Conservation (phyloP, 2,329 filamentous ascomycete species). For the Colletotrichum ledebouriae region DNA sequence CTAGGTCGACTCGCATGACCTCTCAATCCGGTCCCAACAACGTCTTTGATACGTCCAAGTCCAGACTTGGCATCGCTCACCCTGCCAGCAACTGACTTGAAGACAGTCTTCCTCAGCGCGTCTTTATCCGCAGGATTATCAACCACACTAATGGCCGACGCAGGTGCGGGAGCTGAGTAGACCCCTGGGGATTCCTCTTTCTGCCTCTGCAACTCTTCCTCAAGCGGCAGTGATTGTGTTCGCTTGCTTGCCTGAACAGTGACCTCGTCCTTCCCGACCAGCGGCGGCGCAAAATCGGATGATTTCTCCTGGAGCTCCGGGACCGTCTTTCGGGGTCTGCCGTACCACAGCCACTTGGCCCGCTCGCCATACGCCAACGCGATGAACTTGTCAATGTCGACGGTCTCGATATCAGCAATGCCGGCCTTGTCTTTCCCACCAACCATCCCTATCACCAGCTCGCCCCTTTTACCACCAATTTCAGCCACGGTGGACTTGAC, state of each 20-base stretch:
- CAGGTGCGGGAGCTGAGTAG: constrained; percentile 59
- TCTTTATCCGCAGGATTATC: constrained; percentile 68
- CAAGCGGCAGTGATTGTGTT: constrained; percentile 63
- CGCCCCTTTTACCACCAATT: constrained; percentile 91
- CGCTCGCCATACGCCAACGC: constrained; percentile 84
- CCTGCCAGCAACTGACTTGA: constrained; percentile 84
- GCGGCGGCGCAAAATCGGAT: constrained; percentile 60
- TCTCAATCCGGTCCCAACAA: constrained; percentile 74
- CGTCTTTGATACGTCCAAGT: constrained; percentile 87
- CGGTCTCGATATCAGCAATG: constrained; percentile 92
- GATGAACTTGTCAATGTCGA: constrained; percentile 88
- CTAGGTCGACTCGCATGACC: constrained; percentile 69
- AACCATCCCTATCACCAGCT: constrained; percentile 96
- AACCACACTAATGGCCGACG: constrained; percentile 60
- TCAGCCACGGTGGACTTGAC: constrained; percentile 97
- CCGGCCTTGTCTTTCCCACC: constrained; percentile 87
- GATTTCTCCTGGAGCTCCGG: constrained; percentile 62
- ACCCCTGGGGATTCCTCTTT: constrained; percentile 61
- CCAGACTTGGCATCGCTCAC: constrained; percentile 86
- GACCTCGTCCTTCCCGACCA: constrained; percentile 70
- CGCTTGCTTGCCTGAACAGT: constrained; percentile 59
- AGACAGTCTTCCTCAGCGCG: constrained; percentile 73
- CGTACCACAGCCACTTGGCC: constrained; percentile 94
- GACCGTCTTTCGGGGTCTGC: constrained; percentile 80
- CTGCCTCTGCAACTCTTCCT: constrained; percentile 64